Evolutionary conservation across 441 rosid species (phyloP).

Genomic region (Theobroma grandiflorum): DNA sequence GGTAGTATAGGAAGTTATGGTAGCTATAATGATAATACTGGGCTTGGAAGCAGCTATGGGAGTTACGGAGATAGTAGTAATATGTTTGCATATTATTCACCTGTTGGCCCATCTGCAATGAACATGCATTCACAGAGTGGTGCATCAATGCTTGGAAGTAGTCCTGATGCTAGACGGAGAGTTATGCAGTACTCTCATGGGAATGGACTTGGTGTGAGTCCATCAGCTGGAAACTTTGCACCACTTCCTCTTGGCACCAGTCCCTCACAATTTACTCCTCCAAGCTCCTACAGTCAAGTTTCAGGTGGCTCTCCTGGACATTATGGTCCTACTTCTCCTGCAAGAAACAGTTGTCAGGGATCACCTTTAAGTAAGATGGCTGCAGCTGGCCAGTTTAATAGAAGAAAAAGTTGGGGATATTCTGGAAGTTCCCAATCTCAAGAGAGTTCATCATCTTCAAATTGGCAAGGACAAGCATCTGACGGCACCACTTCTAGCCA

Average conservation of each 20-base stretch:
- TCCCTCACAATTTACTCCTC: conserved; percentile 98
- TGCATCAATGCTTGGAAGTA: conserved; percentile 80
- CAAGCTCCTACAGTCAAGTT: conserved; percentile 71
- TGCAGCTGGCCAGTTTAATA: conserved; percentile 79
- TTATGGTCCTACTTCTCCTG: conserved; percentile 98
- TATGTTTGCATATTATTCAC: conserved; percentile 92
- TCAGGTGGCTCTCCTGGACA: conserved; percentile 93
- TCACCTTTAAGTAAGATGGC: conserved; percentile 95
- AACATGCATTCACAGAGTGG: conserved; percentile 80
- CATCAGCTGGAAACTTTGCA: conserved; percentile 92
- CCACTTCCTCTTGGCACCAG: conserved; percentile 96
- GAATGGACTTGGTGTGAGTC: conserved; percentile 90
- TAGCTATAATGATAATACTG: conserved; percentile 90
- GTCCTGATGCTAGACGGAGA: conserved; percentile 93
- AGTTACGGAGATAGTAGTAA: conserved; percentile 87
- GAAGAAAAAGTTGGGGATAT: conserved; percentile 87
- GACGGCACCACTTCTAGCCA: conserved; percentile 61
- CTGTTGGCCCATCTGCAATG: conserved; percentile 87
- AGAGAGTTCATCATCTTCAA: conserved; percentile 63
- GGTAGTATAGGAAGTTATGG: conserved; percentile 98
- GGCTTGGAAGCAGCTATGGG: conserved; percentile 89
- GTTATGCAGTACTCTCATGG: conserved; percentile 82
- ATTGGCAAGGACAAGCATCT: conserved; percentile 74
- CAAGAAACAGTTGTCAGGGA: conserved; percentile 88
- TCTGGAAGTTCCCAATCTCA: conserved; percentile 82